Evolutionary conservation across 495 filamentous ascomycete genomes (phyloP), one percentile per base, ranked within the genome.

Genomic region (Barbatosphaeria neglecta): DNA sequence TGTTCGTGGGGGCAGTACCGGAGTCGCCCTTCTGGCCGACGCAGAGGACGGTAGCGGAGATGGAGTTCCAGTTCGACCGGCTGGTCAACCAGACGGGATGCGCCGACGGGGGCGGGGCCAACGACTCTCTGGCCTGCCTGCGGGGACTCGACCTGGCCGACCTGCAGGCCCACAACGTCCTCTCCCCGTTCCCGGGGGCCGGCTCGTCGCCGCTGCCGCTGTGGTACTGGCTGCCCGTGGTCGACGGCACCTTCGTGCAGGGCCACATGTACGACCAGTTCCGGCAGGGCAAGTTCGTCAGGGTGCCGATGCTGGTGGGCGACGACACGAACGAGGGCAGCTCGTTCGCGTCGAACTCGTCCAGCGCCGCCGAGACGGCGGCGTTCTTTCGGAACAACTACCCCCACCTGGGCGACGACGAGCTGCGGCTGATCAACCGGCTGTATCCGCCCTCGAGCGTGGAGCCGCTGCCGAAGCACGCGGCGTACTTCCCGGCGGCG

Each of bases 351-450:
- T 15, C 18, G 5, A 41, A 41, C 38, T 18, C 38, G 19, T 20
- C 38, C 4, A 41, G 18, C 4, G 6, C 19, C 2, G 18, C n/a
- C 5, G 18, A 41, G 10, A 15, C n/a, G 20, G 22, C 38, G 2
- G 22, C 38, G 1, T 41, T 41, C 38, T 7, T 41, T 6, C 22
- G 23, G 38, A 65, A 57, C 20, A 73, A 82, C 48, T 70, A 75
- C 46, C 82, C 82, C 2, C 78, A 79, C 48, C 63, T 58, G n/a
- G 61, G 75, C 38, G 78, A 77, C 52, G 64, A 65, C 4, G 31
- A 72, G 31, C 78, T 77, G 6, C 62, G 68, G 24, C 83, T 81
- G 60, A 65, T 83, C 59, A 77, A 76, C 51, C 69, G 13, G 11
- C 16, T 18, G 6, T 45, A 45, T 15, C 43, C 43, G 2, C 27